Percentiles rank a stretch among this genome's conserved stretches.
These are phyloP conservation scores for Colletotrichum tropicale DNA, from an alignment of 2,329 filamentous ascomycete genomes.

Conservation along the genomic window DNA sequence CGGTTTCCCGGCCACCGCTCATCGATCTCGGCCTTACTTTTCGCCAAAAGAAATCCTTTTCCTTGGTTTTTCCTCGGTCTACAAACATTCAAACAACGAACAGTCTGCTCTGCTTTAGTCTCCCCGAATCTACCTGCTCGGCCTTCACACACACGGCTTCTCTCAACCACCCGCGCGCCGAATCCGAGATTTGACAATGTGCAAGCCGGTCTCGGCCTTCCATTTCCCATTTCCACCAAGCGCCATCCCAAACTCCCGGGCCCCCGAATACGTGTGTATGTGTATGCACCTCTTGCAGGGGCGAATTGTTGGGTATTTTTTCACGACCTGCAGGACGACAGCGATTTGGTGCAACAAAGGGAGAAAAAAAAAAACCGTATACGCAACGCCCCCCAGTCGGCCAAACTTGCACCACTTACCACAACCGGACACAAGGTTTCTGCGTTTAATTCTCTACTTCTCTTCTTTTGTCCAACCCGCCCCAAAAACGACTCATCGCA, in stretches of 20 bases:
- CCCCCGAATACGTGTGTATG: not conserved
- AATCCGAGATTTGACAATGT: not conserved
- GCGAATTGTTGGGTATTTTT: not conserved
- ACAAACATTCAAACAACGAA: too few species aligned
- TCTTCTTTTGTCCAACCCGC: not conserved
- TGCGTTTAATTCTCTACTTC: not conserved
- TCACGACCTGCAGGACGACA: not conserved
- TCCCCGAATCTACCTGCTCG: not conserved
- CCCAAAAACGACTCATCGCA: not conserved
- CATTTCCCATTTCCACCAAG: not conserved
- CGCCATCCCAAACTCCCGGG: not conserved
- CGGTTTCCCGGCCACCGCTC: not conserved
- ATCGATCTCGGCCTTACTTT: not conserved
- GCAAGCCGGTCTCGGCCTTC: not conserved
- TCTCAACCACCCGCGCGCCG: not conserved
- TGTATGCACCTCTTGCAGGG: not conserved
- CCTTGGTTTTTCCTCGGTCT: not conserved
- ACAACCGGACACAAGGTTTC: conserved; percentile 1
- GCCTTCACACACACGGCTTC: not conserved
- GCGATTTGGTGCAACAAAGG: not conserved
- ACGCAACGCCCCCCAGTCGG: not conserved
- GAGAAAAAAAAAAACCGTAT: not conserved
- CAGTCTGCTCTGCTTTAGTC: too few species aligned
- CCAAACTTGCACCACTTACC: not conserved
- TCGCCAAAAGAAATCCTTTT: not conserved